Evolutionary conservation across 208 protist genomes (phyloP), one percentile per base, ranked within the genome.

Genomic region (Trypanosoma melophagium): DNA sequence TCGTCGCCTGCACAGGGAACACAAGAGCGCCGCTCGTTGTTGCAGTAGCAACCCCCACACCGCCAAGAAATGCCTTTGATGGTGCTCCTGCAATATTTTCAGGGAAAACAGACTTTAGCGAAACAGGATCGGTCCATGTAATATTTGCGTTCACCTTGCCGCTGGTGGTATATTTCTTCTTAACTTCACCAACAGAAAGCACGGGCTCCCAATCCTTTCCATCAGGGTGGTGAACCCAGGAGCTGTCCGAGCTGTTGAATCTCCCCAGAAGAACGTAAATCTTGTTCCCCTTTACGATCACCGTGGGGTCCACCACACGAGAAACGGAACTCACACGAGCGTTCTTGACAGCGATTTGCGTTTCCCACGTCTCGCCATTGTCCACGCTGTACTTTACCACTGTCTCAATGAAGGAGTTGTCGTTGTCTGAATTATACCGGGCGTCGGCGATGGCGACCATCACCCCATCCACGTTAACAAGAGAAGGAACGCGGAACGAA

Each of bases 181-280:
- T 35, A 1, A 60, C 64, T 5, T 38, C 42, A 44, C 64, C 64
- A 17, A 59, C 52, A 31, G 47, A 10, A 51, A 69, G 22, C 7
- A 51, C 10, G 10, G 41, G 50, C 35, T 53, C 63, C 63, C 21
- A 49, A 12, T 51, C n/a, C 4, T 24, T n/a, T 42, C 16, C 54
- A 24, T 0, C 52, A 16, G 1, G 3, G 17, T 69, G 40, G 14
- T 12, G 21, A 17, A n/a, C 42, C 47, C 62, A 68, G 9, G 1
- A 56, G 12, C 1, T 12, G 7, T 31, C 16, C 7, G 38, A 41
- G 0, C 59, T n/a, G 25, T 60, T 22, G 24, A 44, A 53, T 24
- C 51, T 60, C n/a, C 53, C 53, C 22, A 51, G 35, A 59, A 69
- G 64, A 19, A 60, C 31, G 51, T 54, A 69, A 4, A 69, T 49